Evolutionary conservation across 768 basidiomycete genomes (phyloP), one percentile per base, ranked within the genome.

Genomic region (Suillus clintonianus): DNA sequence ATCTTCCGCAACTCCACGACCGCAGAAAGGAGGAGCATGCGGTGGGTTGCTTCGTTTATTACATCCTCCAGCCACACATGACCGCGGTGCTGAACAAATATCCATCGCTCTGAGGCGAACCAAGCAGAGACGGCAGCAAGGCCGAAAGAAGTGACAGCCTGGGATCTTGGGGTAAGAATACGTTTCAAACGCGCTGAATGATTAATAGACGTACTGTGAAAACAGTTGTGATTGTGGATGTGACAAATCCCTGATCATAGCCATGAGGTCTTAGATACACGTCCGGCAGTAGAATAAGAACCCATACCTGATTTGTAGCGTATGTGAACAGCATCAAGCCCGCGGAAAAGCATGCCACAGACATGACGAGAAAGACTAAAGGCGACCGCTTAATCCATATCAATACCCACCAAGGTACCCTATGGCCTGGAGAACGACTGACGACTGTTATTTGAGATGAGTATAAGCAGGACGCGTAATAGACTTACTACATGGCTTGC

Each of bases 351-450:
- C 89, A 90, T 45, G 90, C 89, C 51, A 93, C 91, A 60, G 92
- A 91, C 73, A 93, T 81, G 64, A 93, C 91, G 53, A 93, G 85
- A 78, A 93, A 92, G 65, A 92, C 89, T 39, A 94, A 81, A 15
- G 91, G 91, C 6, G 90, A 91, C 41, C 91, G 81, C 72, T 92
- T 93, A 78, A 93, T 93, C 91, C 90, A 94, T 68, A 93, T 92
- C 47, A 84, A 72, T 27, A 85, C 82, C 83, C 83, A 85, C 83
- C 83, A 85, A 10, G 83, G 83, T 57, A 85, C 83, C 65, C 83
- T 80, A 67, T 85, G 80, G 60, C 83, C 82, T 60, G 83, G 83
- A 7, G 84, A 85, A 39, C 83, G 84, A 64, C 83, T 84, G 61
- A 11, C 62, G 68, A 66, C 64, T 64, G 67, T 69, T 62, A 72